Evolutionary conservation across 2,329 filamentous ascomycete species (phyloP), one percentile per base, ranked within the genome.

Genomic region (Orbilia blumenaviensis): DNA sequence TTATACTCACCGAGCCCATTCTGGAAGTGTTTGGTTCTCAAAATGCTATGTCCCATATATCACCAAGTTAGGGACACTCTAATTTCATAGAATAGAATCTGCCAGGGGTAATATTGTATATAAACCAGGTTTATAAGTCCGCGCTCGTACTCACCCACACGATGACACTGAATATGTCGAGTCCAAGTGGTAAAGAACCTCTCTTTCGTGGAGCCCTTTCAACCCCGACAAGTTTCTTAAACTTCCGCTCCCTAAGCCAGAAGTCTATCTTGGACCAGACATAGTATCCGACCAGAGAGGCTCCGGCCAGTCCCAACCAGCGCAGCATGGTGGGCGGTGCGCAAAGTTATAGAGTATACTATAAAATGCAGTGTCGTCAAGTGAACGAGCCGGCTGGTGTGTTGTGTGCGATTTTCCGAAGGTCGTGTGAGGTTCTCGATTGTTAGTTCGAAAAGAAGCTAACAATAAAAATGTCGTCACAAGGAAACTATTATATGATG

Each of bases 111-210:
- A 25, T 27, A n/a, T 36, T 9, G n/a, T 25, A 60, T 16, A 25
- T 14, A 14, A 27, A 25, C 6, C 62, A 3, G 16, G 14, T 21
- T 25, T n/a, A n/a, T n/a, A 32, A 38, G 4, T 16, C 12, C 3
- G 18, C 38, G n/a, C n/a, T 14, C 54, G 16, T 63, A 75, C 71
- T 46, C 29, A 75, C 71, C 71, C 63, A 75, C 56, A 75, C 63
- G 23, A 75, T 60, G 27, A 75, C 48, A 10, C 58, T 63, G 18
- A 38, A 68, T n/a, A 75, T 63, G 34, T 75, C 71, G 21, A 75
- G 41, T 36, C 71, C 71, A 41, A 75, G 60, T 9, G 71, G 71
- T 2, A 68, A 42, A 29, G 23, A 44, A 7, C 56, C 36, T 5
- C 44, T 8, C 23, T 68, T 75, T 29, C 12, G 9, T n/a, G 56